Evolutionary conservation across 2,329 filamentous ascomycete species (phyloP).

Genomic region (Apiospora hydei): DNA sequence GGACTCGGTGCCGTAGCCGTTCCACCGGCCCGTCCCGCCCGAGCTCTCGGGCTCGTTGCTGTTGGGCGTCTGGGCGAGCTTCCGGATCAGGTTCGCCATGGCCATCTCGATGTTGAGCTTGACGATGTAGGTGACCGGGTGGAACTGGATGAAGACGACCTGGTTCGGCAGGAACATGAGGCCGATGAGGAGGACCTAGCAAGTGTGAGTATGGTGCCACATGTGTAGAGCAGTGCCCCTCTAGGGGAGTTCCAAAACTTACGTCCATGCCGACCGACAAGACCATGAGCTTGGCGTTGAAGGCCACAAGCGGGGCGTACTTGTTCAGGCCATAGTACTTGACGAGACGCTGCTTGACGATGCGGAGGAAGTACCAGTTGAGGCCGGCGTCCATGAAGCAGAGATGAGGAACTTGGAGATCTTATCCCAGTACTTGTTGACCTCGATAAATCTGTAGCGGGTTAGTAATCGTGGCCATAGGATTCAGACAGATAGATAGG

Average conservation of each 20-base stretch:
- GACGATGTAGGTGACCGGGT: slow-evolving; percentile 34
- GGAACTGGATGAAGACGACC: slow-evolving; percentile 55
- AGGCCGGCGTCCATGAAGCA: slow-evolving; percentile 52
- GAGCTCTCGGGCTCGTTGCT: neutral
- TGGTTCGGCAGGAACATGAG: slow-evolving; percentile 54
- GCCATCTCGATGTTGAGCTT: slow-evolving; percentile 61
- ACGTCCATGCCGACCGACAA: slow-evolving; percentile 53
- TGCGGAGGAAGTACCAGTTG: slow-evolving; percentile 55
- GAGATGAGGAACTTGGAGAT: slow-evolving; percentile 56
- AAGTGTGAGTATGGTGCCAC: neutral
- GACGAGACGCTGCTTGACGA: slow-evolving; percentile 48
- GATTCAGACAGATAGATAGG: slow-evolving; percentile 41
- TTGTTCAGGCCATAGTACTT: slow-evolving; percentile 55
- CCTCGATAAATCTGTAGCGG: slow-evolving; percentile 41
- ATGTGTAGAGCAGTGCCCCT: neutral
- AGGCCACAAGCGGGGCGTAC: slow-evolving; percentile 52
- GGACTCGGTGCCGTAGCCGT: neutral
- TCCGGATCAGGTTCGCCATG: slow-evolving; percentile 56
- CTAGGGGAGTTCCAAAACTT: slow-evolving; percentile 26
- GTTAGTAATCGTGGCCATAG: neutral
- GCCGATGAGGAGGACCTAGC: slow-evolving; percentile 46
- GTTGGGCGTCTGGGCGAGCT: slow-evolving; percentile 22
- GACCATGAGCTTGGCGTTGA: slow-evolving; percentile 53
- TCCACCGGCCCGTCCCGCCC: neutral
- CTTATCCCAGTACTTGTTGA: slow-evolving; percentile 59